Percentiles rank a stretch among this genome's conserved stretches.
Evolutionary conservation across 2,329 filamentous ascomycete species (phyloP).

Genomic region (Aspergillus brunneoviolaceus): DNA sequence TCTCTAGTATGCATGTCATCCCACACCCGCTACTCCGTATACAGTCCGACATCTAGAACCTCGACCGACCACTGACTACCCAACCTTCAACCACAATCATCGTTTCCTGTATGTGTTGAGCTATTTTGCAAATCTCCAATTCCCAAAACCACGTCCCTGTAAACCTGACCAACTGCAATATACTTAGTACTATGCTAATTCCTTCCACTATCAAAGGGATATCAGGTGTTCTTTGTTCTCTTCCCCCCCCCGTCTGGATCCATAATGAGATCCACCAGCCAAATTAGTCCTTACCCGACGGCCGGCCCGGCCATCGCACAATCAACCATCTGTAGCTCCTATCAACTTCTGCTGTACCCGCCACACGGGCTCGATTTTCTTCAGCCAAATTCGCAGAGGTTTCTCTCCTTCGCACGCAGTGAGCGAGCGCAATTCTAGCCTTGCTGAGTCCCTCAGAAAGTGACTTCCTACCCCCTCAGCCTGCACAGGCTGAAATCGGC

Average conservation of each 20-base stretch:
- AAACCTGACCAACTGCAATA: too few relatives aligned
- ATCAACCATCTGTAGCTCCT: background rate
- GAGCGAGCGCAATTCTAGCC: background rate
- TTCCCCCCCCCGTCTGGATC: too few relatives aligned
- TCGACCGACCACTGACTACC: background rate
- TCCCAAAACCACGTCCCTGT: too few relatives aligned
- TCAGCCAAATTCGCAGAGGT: background rate
- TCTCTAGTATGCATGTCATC: background rate
- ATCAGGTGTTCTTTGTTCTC: background rate
- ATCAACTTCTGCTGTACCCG: background rate
- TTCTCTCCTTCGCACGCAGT: background rate
- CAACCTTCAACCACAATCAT: background rate
- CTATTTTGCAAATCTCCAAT: background rate
- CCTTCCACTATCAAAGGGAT: too few relatives aligned
- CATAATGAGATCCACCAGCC: background rate
- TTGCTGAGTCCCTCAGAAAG: background rate
- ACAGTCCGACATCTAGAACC: background rate
- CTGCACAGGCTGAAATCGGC: conserved; percentile 2
- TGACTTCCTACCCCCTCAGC: background rate
- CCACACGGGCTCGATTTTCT: background rate
- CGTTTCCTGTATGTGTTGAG: background rate
- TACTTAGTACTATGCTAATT: too few relatives aligned
- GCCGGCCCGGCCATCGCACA: background rate
- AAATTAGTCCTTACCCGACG: background rate
- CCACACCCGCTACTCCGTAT: background rate